Conservation (phyloP, 2,329 filamentous ascomycete species). For the Talaromyces sp. region DNA sequence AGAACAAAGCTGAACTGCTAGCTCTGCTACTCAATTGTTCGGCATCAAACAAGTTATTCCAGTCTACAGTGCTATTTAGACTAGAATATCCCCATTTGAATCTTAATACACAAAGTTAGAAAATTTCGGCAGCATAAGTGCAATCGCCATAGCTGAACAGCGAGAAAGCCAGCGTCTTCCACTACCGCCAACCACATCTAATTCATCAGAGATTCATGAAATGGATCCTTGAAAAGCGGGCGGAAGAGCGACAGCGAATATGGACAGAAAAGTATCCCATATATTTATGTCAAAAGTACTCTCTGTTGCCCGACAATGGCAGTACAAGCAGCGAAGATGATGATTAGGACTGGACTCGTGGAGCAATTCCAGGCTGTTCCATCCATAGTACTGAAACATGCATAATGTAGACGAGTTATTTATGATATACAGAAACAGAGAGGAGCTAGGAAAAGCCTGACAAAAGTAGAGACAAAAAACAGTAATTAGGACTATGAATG, state of each 20-base stretch:
- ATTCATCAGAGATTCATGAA: too few relatives aligned
- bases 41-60: too few relatives aligned
- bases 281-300: constrained; percentile 24
- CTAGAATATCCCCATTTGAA: too few relatives aligned
- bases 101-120: too few relatives aligned
- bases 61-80: too few relatives aligned
- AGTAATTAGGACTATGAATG: not conserved
- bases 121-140: too few relatives aligned
- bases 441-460: not conserved
- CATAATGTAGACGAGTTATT: constrained; percentile 12
- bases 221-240: not conserved
- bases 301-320: constrained; percentile 26
- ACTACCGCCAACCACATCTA: too few relatives aligned
- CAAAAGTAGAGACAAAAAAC: not conserved
- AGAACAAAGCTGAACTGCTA: too few relatives aligned
- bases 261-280: not conserved
- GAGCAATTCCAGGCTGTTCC: constrained; percentile 21
- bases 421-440: constrained; percentile 5
- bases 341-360: constrained; percentile 25
- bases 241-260: not conserved
- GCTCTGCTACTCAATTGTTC: too few relatives aligned
- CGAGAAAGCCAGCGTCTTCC: too few relatives aligned
- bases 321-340: constrained; percentile 30
- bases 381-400: constrained; percentile 10
- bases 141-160: too few relatives aligned